A percentile compares a stretch with the other conserved stretches of the same genome.
Conservation (phyloP, 2,329 filamentous ascomycete genomes). For the Hypomyces rosellus region DNA sequence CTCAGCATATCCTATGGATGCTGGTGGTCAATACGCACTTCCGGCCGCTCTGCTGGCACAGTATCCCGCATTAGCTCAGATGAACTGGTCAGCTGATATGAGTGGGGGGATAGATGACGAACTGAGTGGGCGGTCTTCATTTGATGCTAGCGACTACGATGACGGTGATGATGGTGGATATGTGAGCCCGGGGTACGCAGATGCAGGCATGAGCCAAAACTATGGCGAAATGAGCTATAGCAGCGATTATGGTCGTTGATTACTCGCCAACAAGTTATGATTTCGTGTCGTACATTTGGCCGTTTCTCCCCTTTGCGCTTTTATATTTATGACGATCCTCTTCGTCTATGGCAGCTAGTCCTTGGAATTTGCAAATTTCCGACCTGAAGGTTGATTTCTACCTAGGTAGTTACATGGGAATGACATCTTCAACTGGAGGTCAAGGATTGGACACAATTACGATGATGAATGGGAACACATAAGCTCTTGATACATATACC, state of each 20-base stretch:
- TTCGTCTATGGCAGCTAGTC: too few relatives aligned
- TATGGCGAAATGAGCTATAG: conserved; percentile 47
- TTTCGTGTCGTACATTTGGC: too few relatives aligned
- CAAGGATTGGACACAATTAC: neutral
- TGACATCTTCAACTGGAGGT: too few relatives aligned
- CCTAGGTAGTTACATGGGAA: too few relatives aligned
- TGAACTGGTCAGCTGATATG: conserved; percentile 74
- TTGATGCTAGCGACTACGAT: conserved; percentile 74
- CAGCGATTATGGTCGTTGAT: conserved; percentile 45
- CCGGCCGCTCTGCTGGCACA: conserved; percentile 84
- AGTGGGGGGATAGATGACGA: conserved; percentile 69
- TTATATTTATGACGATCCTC: neutral
- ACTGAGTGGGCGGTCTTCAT: conserved; percentile 71
- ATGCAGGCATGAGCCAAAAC: conserved; percentile 49
- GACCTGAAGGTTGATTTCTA: too few relatives aligned
- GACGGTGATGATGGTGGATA: conserved; percentile 67
- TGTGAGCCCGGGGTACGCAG: conserved; percentile 54
- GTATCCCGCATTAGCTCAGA: conserved; percentile 84
- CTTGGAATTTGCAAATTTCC: too few relatives aligned
- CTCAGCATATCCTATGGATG: conserved; percentile 52
- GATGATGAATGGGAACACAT: neutral
- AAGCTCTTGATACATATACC: too few relatives aligned
- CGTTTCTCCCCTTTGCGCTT: neutral
- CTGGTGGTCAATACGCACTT: conserved; percentile 57
- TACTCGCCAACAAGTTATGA: neutral